Evolutionary conservation across 345 rosid species (phyloP), one percentile per base, ranked within the genome.

Genomic region (Sonneratia caseolaris): DNA sequence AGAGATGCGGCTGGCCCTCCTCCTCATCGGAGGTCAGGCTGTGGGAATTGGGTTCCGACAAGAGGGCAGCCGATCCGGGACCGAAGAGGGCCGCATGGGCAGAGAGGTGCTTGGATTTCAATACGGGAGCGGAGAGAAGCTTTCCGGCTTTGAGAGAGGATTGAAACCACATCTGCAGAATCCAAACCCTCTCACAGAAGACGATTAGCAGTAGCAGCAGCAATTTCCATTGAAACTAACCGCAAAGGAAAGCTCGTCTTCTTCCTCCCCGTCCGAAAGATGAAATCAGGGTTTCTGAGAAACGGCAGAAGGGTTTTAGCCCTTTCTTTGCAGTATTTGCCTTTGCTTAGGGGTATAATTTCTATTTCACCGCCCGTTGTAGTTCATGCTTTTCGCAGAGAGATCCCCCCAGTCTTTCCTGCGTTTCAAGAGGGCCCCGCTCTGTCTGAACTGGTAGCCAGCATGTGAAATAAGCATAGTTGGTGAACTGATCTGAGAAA

Each of bases 91-190:
- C 38, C 15, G 37, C 64, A 27, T 35, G 48, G 40, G 68, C 74
- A 5, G 74, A 64, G 59, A 72, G 59, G 61, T 19, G 36, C 24
- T 36, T 47, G 69, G 69, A 16, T 64, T 64, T 72, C 48, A 67
- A 37, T 15, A 42, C 66, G 38, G 68, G 53, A 57, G 69, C 9
- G 36, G 45, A 32, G 47, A 72, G 62, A 27, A 64, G 64, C 66
- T 0, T 56, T 22, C 36, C 37, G 45, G 59, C 5, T 68, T 37
- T 42, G 70, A 43, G 70, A 43, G 36, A 45, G 32, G 37, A 68
- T 10, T 43, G 70, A 43, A 68, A 11, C 70, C 70, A 68, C 70
- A 68, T 68, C 53, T 68, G 24, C 36, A 27, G 36, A 40, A 45
- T 10, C 13, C 37, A 62, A 24, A 12, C 37, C 66, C 66, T 35